Evolutionary conservation across 208 protist species (phyloP).

Genomic region (Porcisia deanei): DNA sequence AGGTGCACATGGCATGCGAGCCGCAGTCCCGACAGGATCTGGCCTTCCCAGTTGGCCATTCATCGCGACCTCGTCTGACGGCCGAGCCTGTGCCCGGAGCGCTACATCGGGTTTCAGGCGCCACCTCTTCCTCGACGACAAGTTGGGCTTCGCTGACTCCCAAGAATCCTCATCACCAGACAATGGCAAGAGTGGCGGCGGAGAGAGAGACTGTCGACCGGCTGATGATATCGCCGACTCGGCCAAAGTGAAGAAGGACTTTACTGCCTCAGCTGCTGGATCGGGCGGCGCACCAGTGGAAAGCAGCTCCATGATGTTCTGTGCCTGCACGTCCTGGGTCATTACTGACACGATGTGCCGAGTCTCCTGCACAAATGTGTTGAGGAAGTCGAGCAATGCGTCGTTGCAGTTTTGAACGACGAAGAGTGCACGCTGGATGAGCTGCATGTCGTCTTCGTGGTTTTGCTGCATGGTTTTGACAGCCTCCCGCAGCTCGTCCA

Average conservation of each 20-base stretch:
- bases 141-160: neutral
- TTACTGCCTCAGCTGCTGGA: constrained; percentile 8
- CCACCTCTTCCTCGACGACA: constrained; percentile 23
- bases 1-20: neutral
- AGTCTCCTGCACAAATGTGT: constrained; percentile 31
- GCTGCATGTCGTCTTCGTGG: constrained; percentile 32
- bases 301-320: constrained; percentile 29
- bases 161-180: neutral
- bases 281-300: constrained; percentile 17
- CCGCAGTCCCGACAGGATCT: neutral
- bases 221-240: neutral
- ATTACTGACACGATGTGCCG: constrained; percentile 19
- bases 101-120: constrained; percentile 18
- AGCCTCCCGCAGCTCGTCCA: constrained; percentile 29
- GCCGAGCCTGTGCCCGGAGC: constrained; percentile 5
- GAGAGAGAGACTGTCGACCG: neutral
- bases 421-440: constrained; percentile 23
- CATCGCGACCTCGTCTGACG: constrained; percentile 4
- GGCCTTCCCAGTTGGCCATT: constrained; percentile 8
- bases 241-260: constrained; percentile 16
- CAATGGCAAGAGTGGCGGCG: neutral
- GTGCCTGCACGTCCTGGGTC: constrained; percentile 19
- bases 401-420: constrained; percentile 40
- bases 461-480: constrained; percentile 31
- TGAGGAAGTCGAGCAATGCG: constrained; percentile 47